Evolutionary conservation across 1,139 yeast species (phyloP).

Genomic region (Zygotorulaspora mrakii): DNA sequence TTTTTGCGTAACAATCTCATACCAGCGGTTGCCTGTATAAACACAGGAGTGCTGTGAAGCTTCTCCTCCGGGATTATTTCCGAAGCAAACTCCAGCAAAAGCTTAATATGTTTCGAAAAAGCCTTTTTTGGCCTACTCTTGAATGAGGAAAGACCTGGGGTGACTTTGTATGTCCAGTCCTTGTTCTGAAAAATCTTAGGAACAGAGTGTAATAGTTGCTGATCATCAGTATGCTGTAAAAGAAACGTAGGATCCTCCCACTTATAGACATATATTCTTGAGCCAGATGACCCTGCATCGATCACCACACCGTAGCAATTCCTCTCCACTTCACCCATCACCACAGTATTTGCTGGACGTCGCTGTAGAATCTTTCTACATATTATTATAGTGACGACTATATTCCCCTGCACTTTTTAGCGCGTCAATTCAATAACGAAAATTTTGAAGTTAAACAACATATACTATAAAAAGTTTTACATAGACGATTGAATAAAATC

Average conservation of each 20-base stretch:
- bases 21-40: slow-evolving; percentile 77
- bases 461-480: too few relatives aligned
- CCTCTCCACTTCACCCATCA: slow-evolving; percentile 5
- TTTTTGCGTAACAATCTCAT: slow-evolving; percentile 59
- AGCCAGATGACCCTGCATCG: slow-evolving; percentile 82
- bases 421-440: too few relatives aligned
- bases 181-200: slow-evolving; percentile 59
- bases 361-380: background rate
- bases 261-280: slow-evolving; percentile 63
- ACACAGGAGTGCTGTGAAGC: slow-evolving; percentile 60
- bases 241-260: slow-evolving; percentile 52
- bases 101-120: slow-evolving; percentile 58
- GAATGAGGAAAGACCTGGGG: slow-evolving; percentile 68
- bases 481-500: too few relatives aligned
- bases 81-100: slow-evolving; percentile 55
- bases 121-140: slow-evolving; percentile 47
- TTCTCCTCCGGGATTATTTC: slow-evolving; percentile 52
- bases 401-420: background rate
- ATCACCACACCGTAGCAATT: slow-evolving; percentile 63
- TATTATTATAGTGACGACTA: too few relatives aligned
- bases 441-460: too few relatives aligned
- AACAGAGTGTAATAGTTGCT: slow-evolving; percentile 45
- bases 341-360: background rate
- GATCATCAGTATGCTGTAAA: slow-evolving; percentile 25
- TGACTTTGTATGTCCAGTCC: slow-evolving; percentile 57